These are phyloP conservation scores for Solanum lycopersicoides DNA, from an alignment of 257 asterid genomes.

Conservation along the genomic window DNA sequence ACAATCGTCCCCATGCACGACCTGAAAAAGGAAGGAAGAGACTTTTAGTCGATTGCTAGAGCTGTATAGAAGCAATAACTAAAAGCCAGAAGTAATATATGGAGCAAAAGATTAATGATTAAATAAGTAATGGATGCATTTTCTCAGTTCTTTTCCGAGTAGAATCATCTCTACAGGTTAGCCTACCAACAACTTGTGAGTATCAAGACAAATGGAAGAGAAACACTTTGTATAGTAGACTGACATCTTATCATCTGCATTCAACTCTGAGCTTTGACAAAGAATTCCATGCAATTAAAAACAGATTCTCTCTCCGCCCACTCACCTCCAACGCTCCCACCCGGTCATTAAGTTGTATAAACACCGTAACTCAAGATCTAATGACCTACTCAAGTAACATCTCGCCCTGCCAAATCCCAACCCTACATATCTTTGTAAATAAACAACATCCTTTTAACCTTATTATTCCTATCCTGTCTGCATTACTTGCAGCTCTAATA, in stretches of 20 bases:
- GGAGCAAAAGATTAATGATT: neutral
- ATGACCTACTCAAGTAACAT: neutral
- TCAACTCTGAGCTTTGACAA: neutral
- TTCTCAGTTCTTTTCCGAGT: neutral
- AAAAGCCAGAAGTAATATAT: neutral
- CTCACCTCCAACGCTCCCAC: neutral
- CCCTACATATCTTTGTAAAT: neutral
- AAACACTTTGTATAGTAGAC: neutral
- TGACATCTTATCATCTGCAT: neutral
- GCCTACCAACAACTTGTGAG: neutral
- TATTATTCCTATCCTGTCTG: neutral
- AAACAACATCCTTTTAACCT: neutral
- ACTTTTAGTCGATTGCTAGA: neutral
- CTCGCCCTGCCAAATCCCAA: neutral
- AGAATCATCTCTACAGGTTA: neutral
- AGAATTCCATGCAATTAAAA: neutral
- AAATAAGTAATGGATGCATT: neutral
- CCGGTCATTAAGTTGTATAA: neutral
- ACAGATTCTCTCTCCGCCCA: neutral
- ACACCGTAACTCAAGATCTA: neutral
- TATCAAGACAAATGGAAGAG: neutral
- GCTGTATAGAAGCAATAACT: neutral
- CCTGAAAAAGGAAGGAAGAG: slow-evolving; percentile 31
- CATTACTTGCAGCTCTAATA: neutral
- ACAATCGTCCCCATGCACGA: slow-evolving; percentile 86